Base-by-base conservation (phyloP, 176 grass and related monocot species). In the maize (Zea mays) region DNA sequence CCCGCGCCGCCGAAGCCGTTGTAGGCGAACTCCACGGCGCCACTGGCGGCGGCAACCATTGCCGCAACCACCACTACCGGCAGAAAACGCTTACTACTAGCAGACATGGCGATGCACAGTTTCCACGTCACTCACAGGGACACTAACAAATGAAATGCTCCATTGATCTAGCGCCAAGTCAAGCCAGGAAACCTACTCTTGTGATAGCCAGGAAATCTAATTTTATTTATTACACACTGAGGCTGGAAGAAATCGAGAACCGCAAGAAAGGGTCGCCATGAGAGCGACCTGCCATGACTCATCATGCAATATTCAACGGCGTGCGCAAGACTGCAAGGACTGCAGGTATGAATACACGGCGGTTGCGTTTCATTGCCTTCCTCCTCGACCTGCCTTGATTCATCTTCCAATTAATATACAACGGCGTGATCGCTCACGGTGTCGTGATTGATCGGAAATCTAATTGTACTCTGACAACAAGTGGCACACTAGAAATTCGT, bases 1-100 rank as follows among this genome's bases (percentile, higher is more conserved):
- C 9, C 67, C 42, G 67, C 41, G 67, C 49, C 74, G 10, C 58
- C 15, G 67, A 87, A 87, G 19, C 85, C 68, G 12, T 87, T 8
- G 38, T 83, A 87, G 35, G 52, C 49, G 68, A 87, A 83, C 74
- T 83, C 80, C 36, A 7, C 33, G 10, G 16, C 74, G 36, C 19
- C 52, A 13, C 21, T 27, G 59, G 5, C 46, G 7, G 6, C 43
- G 3, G 3, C 43, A 2, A 34, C 55, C 6, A 17, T 17, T 21
- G 21, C 61, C 17, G 9, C 65, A 27, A 1, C 20, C 15, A 50
- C 46, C 66, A 68, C 9, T 6, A 69, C 10, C 65, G 48, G 7
- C 48, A 63, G 55, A 16, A 57, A 58, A 10, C n/a, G 34, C 13
- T 7, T 58, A 27, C 27, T 27, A 27, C 27, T 27, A 7, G 59